Base-by-base conservation (phyloP, 2,329 filamentous ascomycete genomes). In the Alternaria gaisen region DNA sequence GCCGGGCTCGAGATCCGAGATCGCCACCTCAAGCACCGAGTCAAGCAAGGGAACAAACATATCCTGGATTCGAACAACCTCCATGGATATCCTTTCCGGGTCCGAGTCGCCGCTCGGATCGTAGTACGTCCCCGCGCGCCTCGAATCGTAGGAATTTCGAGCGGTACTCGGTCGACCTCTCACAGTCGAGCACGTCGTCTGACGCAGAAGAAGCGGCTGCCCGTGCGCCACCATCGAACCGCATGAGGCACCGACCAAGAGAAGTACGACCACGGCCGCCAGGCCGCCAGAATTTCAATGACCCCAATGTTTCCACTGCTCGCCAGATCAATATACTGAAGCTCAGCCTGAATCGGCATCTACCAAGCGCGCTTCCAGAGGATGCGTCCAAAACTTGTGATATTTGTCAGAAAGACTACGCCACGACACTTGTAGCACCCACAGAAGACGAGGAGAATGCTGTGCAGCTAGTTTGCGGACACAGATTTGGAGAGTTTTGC, bases 321-420 rank as follows among this genome's bases (percentile, higher is more conserved):
- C 60, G 56, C 9, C 75, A 79, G 48, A 69, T 79, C 22, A 66
- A 74, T 28, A 61, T 58, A n/a, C 66, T 79, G n/a, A 73, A 72
- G 43, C 67, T 66, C 12, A 71, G 69, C 30, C 60, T 77, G 5
- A 60, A 66, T 8, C 72, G 68, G 18, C 61, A 71, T 38, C 58
- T 77, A 16, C 67, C 68, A 18, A 66, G 61, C 26, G 65, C 77
- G 34, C 64, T 78, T 12, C 65, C 72, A 30, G 61, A 73, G 42
- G 70, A 65, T 4, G 57, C 66, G 14, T 73, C 70, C 36, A 53
- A 62, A 10, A 60, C 61, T 9, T 79, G 76, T 62, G 75, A 78
- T 41, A 78, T 79, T 22, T 79, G 76, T 63, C 68, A 73, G 18
- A 79, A 78, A 52, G 76, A 78, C 32, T 79, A 76, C 36, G 73